These are phyloP conservation scores for Neopestalotiopsis sp. DNA, from an alignment of 2,329 filamentous ascomycete genomes.

Conservation along the genomic window DNA sequence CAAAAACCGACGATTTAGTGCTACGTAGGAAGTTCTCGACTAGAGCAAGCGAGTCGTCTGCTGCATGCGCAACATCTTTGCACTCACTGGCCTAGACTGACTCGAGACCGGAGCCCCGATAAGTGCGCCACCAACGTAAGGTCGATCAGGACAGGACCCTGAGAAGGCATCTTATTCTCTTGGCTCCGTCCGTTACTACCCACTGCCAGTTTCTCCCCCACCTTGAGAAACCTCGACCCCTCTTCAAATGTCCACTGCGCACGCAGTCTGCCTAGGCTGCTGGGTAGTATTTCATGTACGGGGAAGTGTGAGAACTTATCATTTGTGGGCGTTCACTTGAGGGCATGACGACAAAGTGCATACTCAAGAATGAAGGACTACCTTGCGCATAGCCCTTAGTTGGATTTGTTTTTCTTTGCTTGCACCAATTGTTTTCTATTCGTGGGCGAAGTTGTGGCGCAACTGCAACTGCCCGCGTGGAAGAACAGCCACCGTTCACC, in stretches of 20 bases:
- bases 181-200: neutral
- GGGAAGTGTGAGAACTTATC: neutral
- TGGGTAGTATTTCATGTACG: too few relatives aligned
- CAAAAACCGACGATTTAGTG: neutral
- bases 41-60: neutral
- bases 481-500: neutral
- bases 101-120: neutral
- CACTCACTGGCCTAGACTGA: constrained; percentile 3
- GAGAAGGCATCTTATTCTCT: neutral
- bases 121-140: constrained; percentile 8
- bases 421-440: neutral
- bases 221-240: too few relatives aligned
- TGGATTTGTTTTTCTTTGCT: neutral
- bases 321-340: neutral
- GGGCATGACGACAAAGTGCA: neutral
- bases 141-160: constrained; percentile 4
- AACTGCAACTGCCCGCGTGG: neutral
- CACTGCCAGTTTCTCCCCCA: neutral
- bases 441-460: neutral
- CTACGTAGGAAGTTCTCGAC: neutral
- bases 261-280: too few relatives aligned
- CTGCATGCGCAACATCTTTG: constrained; percentile 7
- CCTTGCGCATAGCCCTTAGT: neutral
- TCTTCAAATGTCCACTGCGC: too few relatives aligned
- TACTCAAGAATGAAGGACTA: neutral